Conservation (phyloP, 140 eudicot species). For the Oenanthe javanica region DNA sequence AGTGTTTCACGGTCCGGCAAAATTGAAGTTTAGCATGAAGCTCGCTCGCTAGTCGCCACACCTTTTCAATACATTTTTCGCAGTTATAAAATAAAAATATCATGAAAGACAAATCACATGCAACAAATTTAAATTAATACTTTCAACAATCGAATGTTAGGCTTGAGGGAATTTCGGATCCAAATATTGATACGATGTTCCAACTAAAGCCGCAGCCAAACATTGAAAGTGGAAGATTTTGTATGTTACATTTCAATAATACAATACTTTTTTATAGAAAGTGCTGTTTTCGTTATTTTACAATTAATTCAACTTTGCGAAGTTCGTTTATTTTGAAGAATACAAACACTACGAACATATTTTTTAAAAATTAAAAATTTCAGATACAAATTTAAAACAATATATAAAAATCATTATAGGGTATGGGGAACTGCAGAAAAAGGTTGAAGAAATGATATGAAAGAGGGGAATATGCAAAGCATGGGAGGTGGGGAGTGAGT, state of each 20-base stretch:
- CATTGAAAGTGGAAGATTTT: slow-evolving; percentile 2
- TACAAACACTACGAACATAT: background rate
- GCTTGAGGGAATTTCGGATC: background rate
- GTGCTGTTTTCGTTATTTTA: background rate
- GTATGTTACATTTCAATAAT: background rate
- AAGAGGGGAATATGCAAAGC: background rate
- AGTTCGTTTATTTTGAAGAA: background rate
- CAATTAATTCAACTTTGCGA: background rate
- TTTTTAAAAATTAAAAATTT: too few relatives aligned
- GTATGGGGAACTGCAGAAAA: background rate
- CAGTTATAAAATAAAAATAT: too few relatives aligned
- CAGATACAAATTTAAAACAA: too few relatives aligned
- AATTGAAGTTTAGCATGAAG: background rate
- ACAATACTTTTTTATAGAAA: background rate
- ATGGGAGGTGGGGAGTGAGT: background rate
- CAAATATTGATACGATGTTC: background rate
- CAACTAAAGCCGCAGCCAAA: too few relatives aligned
- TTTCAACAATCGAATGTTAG: slow-evolving; percentile 1
- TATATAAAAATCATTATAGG: background rate
- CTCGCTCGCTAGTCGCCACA: background rate
- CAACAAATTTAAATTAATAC: background rate
- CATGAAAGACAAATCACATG: background rate
- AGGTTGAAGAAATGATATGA: background rate
- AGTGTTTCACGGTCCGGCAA: too few relatives aligned
- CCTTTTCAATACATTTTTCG: background rate